Conservation (phyloP, 192 early-diverging fungal species). For the Umbelopsis sp. region DNA sequence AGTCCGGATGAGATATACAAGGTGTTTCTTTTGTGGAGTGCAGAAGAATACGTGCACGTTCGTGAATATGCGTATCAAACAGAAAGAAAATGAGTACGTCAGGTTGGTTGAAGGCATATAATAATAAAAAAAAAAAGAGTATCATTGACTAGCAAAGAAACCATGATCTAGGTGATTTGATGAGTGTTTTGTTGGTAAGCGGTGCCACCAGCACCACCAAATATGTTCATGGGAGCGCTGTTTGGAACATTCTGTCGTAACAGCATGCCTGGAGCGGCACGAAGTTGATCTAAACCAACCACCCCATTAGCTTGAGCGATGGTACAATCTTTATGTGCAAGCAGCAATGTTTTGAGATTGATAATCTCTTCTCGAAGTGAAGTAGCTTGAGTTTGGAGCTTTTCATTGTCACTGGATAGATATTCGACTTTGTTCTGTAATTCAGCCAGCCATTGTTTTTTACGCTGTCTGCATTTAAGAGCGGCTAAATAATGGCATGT, state of each 20-base stretch:
- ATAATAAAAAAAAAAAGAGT: too few species aligned
- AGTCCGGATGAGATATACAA: too few species aligned
- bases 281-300: slow-evolving; percentile 45
- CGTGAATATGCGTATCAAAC: too few species aligned
- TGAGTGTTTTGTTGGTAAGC: not conserved
- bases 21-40: too few species aligned
- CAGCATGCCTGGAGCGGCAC: slow-evolving; percentile 8
- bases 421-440: slow-evolving; percentile 71
- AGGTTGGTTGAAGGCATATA: too few species aligned
- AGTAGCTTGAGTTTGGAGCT: slow-evolving; percentile 58
- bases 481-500: slow-evolving; percentile 59
- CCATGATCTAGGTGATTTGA: too few species aligned
- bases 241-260: not conserved
- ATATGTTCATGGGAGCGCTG: not conserved
- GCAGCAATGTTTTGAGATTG: slow-evolving; percentile 73
- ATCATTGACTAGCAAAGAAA: too few species aligned
- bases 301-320: slow-evolving; percentile 69
- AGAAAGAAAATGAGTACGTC: too few species aligned
- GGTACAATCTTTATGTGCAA: slow-evolving; percentile 79
- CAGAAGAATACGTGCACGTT: too few species aligned
- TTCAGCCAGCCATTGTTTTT: slow-evolving; percentile 88
- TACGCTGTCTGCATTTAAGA: slow-evolving; percentile 89
- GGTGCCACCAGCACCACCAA: not conserved
- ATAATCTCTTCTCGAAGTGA: slow-evolving; percentile 72
- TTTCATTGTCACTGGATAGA: slow-evolving; percentile 68